These are phyloP conservation scores for Sphaerulina populicola DNA, from an alignment of 2,329 filamentous ascomycete genomes.

Conservation along the genomic window DNA sequence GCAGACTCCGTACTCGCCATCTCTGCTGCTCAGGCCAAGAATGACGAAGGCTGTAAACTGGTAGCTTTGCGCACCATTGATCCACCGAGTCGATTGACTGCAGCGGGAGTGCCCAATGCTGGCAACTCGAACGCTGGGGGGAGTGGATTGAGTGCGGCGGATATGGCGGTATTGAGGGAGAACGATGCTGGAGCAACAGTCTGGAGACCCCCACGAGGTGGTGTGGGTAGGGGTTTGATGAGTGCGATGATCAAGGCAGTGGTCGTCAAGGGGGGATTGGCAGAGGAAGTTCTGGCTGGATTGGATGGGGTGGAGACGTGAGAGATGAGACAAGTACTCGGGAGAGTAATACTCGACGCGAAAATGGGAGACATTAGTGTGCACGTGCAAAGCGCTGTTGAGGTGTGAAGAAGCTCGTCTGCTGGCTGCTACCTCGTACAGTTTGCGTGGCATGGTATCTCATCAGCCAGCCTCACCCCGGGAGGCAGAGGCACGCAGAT, in stretches of 20 bases:
- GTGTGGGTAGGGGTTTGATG: constrained; percentile 66
- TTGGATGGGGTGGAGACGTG: constrained; percentile 61
- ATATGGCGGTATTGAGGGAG: constrained; percentile 43
- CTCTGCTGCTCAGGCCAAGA: constrained; percentile 51
- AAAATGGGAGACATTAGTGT: background rate
- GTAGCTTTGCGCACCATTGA: constrained; percentile 44
- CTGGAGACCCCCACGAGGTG: constrained; percentile 78
- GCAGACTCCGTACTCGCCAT: constrained; percentile 83
- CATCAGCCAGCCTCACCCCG: too few species aligned
- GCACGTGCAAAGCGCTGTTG: too few species aligned
- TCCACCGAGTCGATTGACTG: constrained; percentile 43
- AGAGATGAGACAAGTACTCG: constrained; percentile 7
- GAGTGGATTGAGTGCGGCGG: constrained; percentile 30
- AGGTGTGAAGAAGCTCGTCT: too few species aligned
- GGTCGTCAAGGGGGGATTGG: constrained; percentile 68
- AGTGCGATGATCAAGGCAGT: constrained; percentile 68
- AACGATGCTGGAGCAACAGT: constrained; percentile 49
- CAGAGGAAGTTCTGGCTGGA: constrained; percentile 75
- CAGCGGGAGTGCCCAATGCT: constrained; percentile 42
- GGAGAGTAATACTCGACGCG: background rate
- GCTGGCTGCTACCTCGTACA: too few species aligned
- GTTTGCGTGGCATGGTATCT: too few species aligned
- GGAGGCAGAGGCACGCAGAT: too few species aligned
- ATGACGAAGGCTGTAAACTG: constrained; percentile 24
- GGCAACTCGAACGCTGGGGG: constrained; percentile 41